Conservation (phyloP, 1,139 yeast species). For the Zygoascus hellenicus region DNA sequence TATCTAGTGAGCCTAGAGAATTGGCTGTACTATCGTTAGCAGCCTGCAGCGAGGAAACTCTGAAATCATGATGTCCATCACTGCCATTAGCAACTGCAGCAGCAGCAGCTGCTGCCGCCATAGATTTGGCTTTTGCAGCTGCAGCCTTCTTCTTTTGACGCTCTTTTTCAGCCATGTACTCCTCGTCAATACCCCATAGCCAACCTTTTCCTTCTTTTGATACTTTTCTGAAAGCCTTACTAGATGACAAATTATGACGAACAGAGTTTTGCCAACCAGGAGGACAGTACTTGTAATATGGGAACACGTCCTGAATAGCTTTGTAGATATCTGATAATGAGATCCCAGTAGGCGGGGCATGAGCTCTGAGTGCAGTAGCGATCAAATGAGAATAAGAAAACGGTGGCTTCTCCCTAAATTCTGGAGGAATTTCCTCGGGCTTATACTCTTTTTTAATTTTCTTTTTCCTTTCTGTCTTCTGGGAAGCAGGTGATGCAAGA, state of each 20-base stretch:
- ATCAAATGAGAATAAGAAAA: slow-evolving; percentile 74
- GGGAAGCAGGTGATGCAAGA: slow-evolving; percentile 9
- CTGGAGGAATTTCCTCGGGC: slow-evolving; percentile 71
- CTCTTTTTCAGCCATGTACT: slow-evolving; percentile 75
- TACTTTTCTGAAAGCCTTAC: slow-evolving; percentile 75
- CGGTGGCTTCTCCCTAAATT: slow-evolving; percentile 76
- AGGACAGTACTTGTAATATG: slow-evolving; percentile 86
- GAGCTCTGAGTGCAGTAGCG: slow-evolving; percentile 66
- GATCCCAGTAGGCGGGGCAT: slow-evolving; percentile 63
- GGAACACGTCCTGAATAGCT: slow-evolving; percentile 79
- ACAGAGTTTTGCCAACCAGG: slow-evolving; percentile 98
- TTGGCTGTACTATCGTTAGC: background rate
- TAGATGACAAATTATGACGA: slow-evolving; percentile 77
- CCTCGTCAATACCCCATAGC: slow-evolving; percentile 89
- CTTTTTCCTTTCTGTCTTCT: slow-evolving; percentile 15
- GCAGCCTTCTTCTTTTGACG: slow-evolving; percentile 53
- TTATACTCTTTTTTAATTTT: slow-evolving; percentile 30
- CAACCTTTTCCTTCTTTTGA: slow-evolving; percentile 83
- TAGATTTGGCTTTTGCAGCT: slow-evolving; percentile 30
- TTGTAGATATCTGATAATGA: slow-evolving; percentile 81
- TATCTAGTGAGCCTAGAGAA: background rate
- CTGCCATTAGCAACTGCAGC: slow-evolving; percentile 5
- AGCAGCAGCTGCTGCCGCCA: slow-evolving; percentile 9
- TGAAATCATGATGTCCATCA: slow-evolving; percentile 4
- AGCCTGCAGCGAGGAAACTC: background rate